These are phyloP conservation scores for Emmonsiellopsis sp. DNA, from an alignment of 2,329 filamentous ascomycete species.

Conservation along the genomic window DNA sequence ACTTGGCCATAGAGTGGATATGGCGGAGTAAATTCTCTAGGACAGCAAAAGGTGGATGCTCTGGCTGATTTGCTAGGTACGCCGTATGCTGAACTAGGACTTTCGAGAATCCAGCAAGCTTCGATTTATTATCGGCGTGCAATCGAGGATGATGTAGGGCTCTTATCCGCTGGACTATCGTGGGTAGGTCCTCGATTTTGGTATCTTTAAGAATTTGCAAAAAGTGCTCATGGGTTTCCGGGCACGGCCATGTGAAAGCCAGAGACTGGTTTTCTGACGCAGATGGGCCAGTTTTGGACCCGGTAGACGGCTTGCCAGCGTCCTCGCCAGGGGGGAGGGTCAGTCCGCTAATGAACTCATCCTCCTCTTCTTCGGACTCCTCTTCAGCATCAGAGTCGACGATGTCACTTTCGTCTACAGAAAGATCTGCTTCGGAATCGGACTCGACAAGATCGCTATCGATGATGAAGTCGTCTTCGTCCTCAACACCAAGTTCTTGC, in stretches of 20 bases:
- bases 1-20: conserved; percentile 84
- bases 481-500: conserved; percentile 61
- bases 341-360: conserved; percentile 65
- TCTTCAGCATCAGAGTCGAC: conserved; percentile 43
- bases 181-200: conserved; percentile 58
- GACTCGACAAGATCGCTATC: conserved; percentile 83
- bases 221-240: conserved; percentile 66
- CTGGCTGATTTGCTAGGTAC: conserved; percentile 44
- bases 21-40: conserved; percentile 79
- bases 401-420: conserved; percentile 30
- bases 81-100: conserved; percentile 48
- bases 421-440: conserved; percentile 49
- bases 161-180: conserved; percentile 79
- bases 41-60: conserved; percentile 52
- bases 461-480: conserved; percentile 88
- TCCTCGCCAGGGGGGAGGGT: conserved; percentile 39
- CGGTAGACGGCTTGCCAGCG: not conserved
- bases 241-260: conserved; percentile 80
- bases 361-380: conserved; percentile 49
- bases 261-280: conserved; percentile 48
- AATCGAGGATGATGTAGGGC: conserved; percentile 88
- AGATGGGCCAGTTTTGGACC: conserved; percentile 16
- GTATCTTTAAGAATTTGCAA: conserved; percentile 55
- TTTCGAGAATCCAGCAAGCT: conserved; percentile 51
- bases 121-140: conserved; percentile 73